Base-by-base conservation (phyloP, 2,329 filamentous ascomycete genomes). In the Diaporthe citrichinensis region DNA sequence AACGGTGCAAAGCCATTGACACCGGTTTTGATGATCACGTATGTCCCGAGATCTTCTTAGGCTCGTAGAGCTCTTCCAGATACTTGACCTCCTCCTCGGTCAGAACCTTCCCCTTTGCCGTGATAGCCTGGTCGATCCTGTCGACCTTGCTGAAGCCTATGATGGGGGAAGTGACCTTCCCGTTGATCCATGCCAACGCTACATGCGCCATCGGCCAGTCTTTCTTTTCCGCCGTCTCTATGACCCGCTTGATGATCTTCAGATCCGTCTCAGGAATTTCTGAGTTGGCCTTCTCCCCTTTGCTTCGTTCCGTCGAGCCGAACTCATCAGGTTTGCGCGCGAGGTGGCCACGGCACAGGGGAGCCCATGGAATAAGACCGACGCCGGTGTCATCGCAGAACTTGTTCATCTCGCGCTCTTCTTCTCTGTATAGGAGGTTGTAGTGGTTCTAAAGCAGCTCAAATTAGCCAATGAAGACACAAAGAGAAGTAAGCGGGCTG, bases 361-460 rank as follows among this genome's bases (percentile, higher is more conserved):
- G 85, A n/a, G 83, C 81, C 84, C 84, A 86, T 12, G 84, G 84
- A 55, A 86, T 81, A 39, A 86, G 77, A 3, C 84, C 84, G 7
- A 86, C 84, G 34, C 84, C 84, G 1, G 84, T 86, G 55, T 83
- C 83, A 76, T 83, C 80, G 79, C 85, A 86, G 80, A 84, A 86
- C 49, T 82, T 82, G 79, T 81, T 85, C 84, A 86, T 86, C 81
- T 86, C 85, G 57, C 85, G 83, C 81, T 87, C 85, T 75, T 94
- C 92, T 80, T 94, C 92, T n/a, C 92, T 87, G 81, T 92, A 92
- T 5, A 90, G 80, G 12, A 91, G 83, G 79, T 90, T 91, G 82
- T 92, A 89, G 74, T 88, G 86, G 39, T 76, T 76, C 74, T 74
- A 28, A 17, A 7, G 10, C 25, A 15, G 23, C 12, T 6, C 7